These are phyloP conservation scores for Schizonepeta tenuifolia DNA, from an alignment of 257 asterid genomes.

Conservation along the genomic window DNA sequence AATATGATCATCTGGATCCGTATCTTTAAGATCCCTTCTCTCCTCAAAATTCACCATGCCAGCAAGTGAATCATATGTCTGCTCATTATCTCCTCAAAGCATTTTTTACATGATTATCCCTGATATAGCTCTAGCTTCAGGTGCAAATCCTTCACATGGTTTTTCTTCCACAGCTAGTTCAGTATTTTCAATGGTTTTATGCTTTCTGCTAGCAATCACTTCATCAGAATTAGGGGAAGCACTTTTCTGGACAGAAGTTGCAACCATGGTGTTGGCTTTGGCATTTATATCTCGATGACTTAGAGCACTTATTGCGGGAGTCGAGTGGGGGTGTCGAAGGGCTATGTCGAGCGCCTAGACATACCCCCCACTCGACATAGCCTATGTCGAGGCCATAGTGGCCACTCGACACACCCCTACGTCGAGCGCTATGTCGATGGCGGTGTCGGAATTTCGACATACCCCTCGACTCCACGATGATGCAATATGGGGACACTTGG, in stretches of 20 bases:
- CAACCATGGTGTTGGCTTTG: constrained; percentile 34
- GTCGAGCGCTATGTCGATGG: no score
- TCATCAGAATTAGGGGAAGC: constrained; percentile 30
- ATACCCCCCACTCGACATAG: no score
- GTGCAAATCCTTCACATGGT: constrained; percentile 27
- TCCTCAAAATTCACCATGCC: constrained; percentile 13
- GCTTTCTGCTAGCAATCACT: constrained; percentile 33
- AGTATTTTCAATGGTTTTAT: constrained; percentile 14
- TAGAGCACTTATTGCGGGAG: no score
- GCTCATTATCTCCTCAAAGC: constrained; percentile 28
- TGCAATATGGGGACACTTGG: no score
- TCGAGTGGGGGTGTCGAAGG: no score
- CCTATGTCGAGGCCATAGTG: no score
- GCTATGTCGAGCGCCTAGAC: no score
- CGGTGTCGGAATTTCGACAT: no score
- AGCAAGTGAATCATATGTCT: constrained; percentile 13
- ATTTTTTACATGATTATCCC: constrained; percentile 19
- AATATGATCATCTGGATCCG: constrained; percentile 10
- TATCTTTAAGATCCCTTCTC: constrained; percentile 11
- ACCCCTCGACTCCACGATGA: no score
- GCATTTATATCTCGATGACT: constrained; percentile 39
- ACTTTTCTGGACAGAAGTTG: constrained; percentile 39
- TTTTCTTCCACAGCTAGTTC: constrained; percentile 31
- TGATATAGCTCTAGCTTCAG: constrained; percentile 24
- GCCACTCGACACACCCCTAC: no score